Evolutionary conservation across 495 filamentous ascomycete genomes (phyloP).

Genomic region (Trichoderma reesei): DNA sequence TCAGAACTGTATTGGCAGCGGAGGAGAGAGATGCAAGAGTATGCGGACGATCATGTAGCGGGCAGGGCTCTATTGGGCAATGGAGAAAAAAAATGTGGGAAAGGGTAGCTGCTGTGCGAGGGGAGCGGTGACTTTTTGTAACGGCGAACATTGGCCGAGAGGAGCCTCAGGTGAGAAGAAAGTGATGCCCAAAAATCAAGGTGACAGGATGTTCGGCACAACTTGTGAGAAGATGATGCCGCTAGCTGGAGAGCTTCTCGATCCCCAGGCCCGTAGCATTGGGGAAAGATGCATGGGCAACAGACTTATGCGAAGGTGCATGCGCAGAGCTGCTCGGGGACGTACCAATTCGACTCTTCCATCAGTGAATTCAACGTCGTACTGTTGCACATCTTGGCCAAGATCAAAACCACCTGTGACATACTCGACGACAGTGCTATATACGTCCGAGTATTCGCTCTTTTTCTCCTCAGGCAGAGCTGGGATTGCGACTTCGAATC

Average conservation of each 20-base stretch:
- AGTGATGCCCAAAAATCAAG: not conserved
- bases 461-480: conserved; percentile 8
- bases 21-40: not conserved
- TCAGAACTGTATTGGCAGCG: not conserved
- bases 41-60: no score
- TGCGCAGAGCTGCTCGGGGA: not conserved
- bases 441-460: conserved; percentile 12
- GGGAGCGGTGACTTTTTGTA: not conserved
- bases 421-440: conserved; percentile 8
- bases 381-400: not conserved
- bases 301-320: not conserved
- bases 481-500: conserved; percentile 11
- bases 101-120: not conserved
- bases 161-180: not conserved
- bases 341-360: conserved; percentile 13
- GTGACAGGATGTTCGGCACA: no score
- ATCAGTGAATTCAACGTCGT: conserved; percentile 13
- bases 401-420: not conserved
- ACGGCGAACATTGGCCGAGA: not conserved
- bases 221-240: no score
- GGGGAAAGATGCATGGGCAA: not conserved
- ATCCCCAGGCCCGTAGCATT: not conserved
- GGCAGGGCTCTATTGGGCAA: no score
- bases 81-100: no score
- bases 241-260: not conserved